phyloP scores from a whole-genome alignment of 1,139 yeast genomes.

The Lizanozyma gosingica region DNA sequence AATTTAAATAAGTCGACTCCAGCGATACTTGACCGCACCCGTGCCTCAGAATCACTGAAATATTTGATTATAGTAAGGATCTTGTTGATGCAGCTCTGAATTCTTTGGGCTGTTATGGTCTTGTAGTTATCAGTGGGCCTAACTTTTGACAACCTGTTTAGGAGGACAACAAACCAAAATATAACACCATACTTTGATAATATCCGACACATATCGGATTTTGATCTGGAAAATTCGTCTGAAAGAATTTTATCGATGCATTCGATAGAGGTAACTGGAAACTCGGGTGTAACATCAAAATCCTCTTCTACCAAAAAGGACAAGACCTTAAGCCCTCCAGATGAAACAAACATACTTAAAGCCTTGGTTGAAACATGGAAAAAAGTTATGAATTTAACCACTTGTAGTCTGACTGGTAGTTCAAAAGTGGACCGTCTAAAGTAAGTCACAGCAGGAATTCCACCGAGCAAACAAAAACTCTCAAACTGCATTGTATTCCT shows the following conservation, averaged over 20 bases:
- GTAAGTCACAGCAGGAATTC: slow-evolving; percentile 42
- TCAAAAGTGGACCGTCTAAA: slow-evolving; percentile 31
- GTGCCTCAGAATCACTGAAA: slow-evolving; percentile 37
- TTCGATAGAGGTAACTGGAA: slow-evolving; percentile 40
- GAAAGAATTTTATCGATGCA: slow-evolving; percentile 36
- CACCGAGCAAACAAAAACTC: slow-evolving; percentile 48
- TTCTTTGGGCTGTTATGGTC: slow-evolving; percentile 12
- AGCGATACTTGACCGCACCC: slow-evolving; percentile 31
- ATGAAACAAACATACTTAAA: slow-evolving; percentile 42
- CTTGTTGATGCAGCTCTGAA: slow-evolving; percentile 25
- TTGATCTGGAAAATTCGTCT: slow-evolving; percentile 35
- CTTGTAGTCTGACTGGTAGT: slow-evolving; percentile 30
- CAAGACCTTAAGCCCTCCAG: slow-evolving; percentile 48
- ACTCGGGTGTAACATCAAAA: slow-evolving; percentile 33
- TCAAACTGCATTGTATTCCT: slow-evolving; percentile 31
- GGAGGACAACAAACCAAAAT: slow-evolving; percentile 40
- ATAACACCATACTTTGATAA: slow-evolving; percentile 41
- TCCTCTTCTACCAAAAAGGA: slow-evolving; percentile 49
- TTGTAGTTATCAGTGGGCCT: slow-evolving; percentile 6
- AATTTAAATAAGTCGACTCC: slow-evolving; percentile 38
- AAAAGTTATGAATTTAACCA: slow-evolving; percentile 33
- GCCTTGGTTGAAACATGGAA: slow-evolving; percentile 31
- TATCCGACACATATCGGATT: slow-evolving; percentile 48
- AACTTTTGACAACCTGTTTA: slow-evolving; percentile 21
- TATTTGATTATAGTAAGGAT: slow-evolving; percentile 30